These are phyloP conservation scores for Collybia nuda DNA, from an alignment of 768 basidiomycete species.

Conservation along the genomic window DNA sequence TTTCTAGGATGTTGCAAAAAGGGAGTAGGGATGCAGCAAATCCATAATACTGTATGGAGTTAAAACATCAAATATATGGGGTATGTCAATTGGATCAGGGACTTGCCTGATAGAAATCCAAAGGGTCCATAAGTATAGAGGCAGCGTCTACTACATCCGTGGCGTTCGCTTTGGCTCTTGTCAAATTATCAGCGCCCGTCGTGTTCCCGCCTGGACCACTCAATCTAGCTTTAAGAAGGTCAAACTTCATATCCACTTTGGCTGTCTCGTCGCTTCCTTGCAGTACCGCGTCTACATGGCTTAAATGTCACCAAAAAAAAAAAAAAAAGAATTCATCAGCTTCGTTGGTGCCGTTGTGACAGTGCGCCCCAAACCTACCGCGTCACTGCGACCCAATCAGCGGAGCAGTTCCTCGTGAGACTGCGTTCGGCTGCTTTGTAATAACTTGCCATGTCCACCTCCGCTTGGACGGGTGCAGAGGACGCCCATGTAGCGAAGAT, in stretches of 20 bases:
- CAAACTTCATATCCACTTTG: slow-evolving; percentile 38
- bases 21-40: slow-evolving; percentile 42
- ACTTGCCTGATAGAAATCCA: slow-evolving; percentile 46
- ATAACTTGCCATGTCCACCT: slow-evolving; percentile 50
- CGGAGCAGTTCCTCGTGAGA: slow-evolving; percentile 48
- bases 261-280: slow-evolving; percentile 28
- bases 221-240: slow-evolving; percentile 37
- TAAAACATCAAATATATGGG: not conserved
- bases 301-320: slow-evolving; percentile 20
- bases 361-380: slow-evolving; percentile 14
- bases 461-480: slow-evolving; percentile 48
- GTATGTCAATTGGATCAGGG: not conserved
- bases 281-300: slow-evolving; percentile 29
- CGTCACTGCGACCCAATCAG: slow-evolving; percentile 52
- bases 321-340: not conserved
- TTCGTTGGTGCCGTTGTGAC: not conserved
- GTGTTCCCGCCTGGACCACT: slow-evolving; percentile 44
- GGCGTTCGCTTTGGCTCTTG: slow-evolving; percentile 27
- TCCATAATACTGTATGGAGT: slow-evolving; percentile 39
- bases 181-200: slow-evolving; percentile 32
- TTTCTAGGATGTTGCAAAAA: slow-evolving; percentile 49
- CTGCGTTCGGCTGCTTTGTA: slow-evolving; percentile 51
- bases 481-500: slow-evolving; percentile 51
- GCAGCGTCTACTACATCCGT: slow-evolving; percentile 40
- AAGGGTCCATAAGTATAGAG: slow-evolving; percentile 46